Conservation (phyloP, 1,139 yeast genomes). For the Magnusiomyces clavatus region DNA sequence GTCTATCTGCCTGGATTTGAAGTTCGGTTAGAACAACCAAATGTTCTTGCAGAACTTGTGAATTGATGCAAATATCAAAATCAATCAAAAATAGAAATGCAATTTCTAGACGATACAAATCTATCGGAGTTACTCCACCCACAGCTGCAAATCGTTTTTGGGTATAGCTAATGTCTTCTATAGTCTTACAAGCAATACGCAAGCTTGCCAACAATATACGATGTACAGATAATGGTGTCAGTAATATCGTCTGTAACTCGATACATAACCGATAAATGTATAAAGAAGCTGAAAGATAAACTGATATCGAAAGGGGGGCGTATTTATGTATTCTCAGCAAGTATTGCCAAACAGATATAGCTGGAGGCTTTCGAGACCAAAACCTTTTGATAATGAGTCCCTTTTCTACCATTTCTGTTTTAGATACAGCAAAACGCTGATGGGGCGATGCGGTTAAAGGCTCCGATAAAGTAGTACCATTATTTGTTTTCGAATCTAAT, state of each 20-base stretch:
- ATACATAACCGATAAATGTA: constrained; percentile 33
- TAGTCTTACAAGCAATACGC: constrained; percentile 42
- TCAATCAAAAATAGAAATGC: constrained; percentile 37
- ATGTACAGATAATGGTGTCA: constrained; percentile 40
- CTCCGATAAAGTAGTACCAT: not conserved
- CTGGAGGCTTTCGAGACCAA: constrained; percentile 35
- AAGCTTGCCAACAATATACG: constrained; percentile 43
- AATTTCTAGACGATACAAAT: constrained; percentile 42
- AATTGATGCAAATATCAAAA: constrained; percentile 32
- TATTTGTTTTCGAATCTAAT: not conserved
- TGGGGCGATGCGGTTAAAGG: not conserved
- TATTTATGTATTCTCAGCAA: constrained; percentile 37
- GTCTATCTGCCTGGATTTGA: constrained; percentile 17
- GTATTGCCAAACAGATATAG: constrained; percentile 32
- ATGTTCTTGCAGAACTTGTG: constrained; percentile 23
- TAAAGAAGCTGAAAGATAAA: constrained; percentile 35
- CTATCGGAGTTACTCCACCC: constrained; percentile 42
- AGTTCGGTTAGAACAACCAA: constrained; percentile 22
- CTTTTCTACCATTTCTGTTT: constrained; percentile 1
- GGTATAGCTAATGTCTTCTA: constrained; percentile 46
- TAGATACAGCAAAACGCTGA: not conserved
- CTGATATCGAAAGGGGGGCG: constrained; percentile 39
- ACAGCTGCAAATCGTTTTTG: constrained; percentile 46
- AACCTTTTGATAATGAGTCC: constrained; percentile 27
- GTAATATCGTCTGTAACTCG: constrained; percentile 28